These are phyloP conservation scores for Fusarium torreyae DNA, from an alignment of 2,329 filamentous ascomycete species.

Conservation along the genomic window DNA sequence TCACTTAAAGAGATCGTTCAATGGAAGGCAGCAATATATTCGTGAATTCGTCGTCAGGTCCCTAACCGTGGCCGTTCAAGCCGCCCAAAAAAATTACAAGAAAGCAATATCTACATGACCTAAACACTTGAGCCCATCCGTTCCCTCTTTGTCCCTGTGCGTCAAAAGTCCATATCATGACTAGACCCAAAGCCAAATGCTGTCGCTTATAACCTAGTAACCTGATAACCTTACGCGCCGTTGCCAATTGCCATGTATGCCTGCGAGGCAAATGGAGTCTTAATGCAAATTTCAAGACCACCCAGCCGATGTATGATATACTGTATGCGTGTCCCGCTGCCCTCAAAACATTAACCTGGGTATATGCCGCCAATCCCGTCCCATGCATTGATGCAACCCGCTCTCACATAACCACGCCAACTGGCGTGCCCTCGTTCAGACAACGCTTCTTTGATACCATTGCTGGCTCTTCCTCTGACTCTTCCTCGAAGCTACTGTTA, in stretches of 20 bases:
- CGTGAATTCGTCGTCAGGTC: constrained; percentile 35
- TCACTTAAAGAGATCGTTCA: not conserved
- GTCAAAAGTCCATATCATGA: constrained; percentile 16
- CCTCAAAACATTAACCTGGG: constrained; percentile 28
- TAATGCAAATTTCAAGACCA: constrained; percentile 33
- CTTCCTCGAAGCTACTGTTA: constrained; percentile 60
- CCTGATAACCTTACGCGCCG: constrained; percentile 27
- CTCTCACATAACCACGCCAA: constrained; percentile 53
- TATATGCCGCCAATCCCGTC: constrained; percentile 19
- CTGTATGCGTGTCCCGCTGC: constrained; percentile 28
- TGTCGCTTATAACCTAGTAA: constrained; percentile 18
- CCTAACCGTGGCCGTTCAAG: constrained; percentile 1
- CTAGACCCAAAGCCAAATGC: constrained; percentile 16
- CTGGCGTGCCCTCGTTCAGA: constrained; percentile 49
- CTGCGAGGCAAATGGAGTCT: constrained; percentile 42
- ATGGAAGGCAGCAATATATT: constrained; percentile 14
- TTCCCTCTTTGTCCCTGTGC: not conserved
- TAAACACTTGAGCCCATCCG: not conserved
- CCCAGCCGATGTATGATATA: constrained; percentile 27
- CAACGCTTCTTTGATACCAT: constrained; percentile 55
- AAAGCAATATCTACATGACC: constrained; percentile 32
- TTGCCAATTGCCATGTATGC: constrained; percentile 38
- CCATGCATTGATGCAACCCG: constrained; percentile 16
- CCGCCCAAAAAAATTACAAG: constrained; percentile 20
- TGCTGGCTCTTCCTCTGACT: constrained; percentile 53